Evolutionary conservation across 2,329 filamentous ascomycete genomes (phyloP), one percentile per base, ranked within the genome.

Genomic region (Ascosphaera apis): DNA sequence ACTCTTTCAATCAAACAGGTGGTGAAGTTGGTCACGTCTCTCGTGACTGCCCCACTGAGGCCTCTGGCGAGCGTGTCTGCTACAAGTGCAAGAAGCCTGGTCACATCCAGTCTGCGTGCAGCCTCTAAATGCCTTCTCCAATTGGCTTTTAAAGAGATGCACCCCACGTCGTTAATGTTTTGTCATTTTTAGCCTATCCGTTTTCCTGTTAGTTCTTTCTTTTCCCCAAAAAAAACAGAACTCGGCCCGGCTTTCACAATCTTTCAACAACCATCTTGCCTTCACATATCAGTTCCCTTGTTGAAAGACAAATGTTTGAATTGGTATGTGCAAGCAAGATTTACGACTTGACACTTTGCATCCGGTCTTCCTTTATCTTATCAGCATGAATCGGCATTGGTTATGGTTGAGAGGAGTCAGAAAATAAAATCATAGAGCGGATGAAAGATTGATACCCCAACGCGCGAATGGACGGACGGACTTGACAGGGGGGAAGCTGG

Each of bases 1-100:
- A 36, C 28, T 43, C 21, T 25, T 25, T 39, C 43, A 27, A 15
- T 34, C 17, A 15, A 28, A n/a, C 43, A 72, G 69, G 70, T 49
- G 72, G 72, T 48, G 83, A 93, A 66, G 78, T 86, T 48, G 86
- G 88, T 43, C 86, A 95, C 62, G 73, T 93, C 57, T 91, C 80
- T 45, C 79, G 86, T 45, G 88, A 98, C 61, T 98, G 88, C 70
- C 78, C 84, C 49, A 84, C 86, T 56, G 86, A 92, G 63, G 79
- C 80, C 40, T 71, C 74, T 48, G 69, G 72, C 53, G 86, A 95
- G 70, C 86, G 91, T 58, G 83, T 92, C 56, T 98, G 88, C 76
- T 98, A 98, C 72, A 91, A 91, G 69, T 95, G 72, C 69, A 73
- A 73, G 62, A 67, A 76, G 58, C 68, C 72, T 47, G 84, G 86